Evolutionary conservation across 2,329 filamentous ascomycete genomes (phyloP).

Genomic region (Diplodia sapinea): DNA sequence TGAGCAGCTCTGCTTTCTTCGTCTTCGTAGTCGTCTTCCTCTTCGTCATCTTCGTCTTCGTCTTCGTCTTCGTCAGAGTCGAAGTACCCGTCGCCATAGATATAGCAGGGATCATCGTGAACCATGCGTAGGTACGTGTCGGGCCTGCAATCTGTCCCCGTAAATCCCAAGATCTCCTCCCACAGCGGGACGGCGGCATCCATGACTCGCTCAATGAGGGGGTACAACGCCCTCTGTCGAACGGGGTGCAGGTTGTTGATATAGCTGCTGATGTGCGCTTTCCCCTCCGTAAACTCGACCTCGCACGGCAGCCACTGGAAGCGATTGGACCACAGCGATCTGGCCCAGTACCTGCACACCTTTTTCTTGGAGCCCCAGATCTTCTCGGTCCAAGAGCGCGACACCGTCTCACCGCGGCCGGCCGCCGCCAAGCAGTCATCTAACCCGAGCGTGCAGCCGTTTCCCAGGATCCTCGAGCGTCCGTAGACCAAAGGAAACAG

Average conservation of each 20-base stretch:
- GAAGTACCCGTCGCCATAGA: background rate
- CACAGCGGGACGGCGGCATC: constrained; percentile 53
- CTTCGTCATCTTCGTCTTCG: background rate
- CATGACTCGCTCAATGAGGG: constrained; percentile 52
- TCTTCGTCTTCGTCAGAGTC: background rate
- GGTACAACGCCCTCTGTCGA: constrained; percentile 49
- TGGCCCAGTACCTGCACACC: background rate
- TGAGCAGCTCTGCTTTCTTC: too few relatives aligned
- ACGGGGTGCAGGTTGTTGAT: constrained; percentile 59
- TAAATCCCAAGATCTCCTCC: constrained; percentile 34
- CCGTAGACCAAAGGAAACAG: constrained; percentile 38
- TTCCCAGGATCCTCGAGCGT: constrained; percentile 33
- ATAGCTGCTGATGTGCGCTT: constrained; percentile 53
- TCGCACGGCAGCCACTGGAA: constrained; percentile 60
- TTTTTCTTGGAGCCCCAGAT: background rate
- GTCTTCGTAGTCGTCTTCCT: background rate
- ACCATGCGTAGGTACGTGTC: background rate
- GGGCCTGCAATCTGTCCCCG: background rate
- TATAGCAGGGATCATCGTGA: background rate
- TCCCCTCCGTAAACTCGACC: constrained; percentile 46
- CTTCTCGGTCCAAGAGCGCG: constrained; percentile 22
- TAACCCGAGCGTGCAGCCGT: constrained; percentile 32
- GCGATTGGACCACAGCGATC: constrained; percentile 37
- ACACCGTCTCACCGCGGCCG: constrained; percentile 32
- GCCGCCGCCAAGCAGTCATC: constrained; percentile 31